These are phyloP conservation scores for Pythium pyrilobum DNA, from an alignment of 352 stramenopile species.

Conservation along the genomic window DNA sequence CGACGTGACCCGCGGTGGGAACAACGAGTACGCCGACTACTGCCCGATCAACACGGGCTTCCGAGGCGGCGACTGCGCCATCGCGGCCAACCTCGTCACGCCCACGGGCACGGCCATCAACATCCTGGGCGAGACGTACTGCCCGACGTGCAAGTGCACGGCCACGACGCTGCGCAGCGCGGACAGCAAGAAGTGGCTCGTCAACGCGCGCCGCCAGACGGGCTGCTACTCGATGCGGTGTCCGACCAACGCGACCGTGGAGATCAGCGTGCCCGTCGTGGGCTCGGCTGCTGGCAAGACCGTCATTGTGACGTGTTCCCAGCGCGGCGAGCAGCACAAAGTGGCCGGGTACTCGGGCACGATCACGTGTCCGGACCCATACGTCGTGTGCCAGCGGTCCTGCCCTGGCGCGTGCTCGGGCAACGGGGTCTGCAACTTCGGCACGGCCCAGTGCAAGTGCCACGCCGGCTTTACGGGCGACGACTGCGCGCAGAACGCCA, in stretches of 20 bases:
- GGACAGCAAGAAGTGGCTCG: constrained; percentile 52
- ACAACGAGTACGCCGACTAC: constrained; percentile 68
- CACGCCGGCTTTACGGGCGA: constrained; percentile 19
- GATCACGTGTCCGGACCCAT: constrained; percentile 62
- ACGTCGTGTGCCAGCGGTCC: constrained; percentile 42
- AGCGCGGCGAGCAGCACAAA: constrained; percentile 28
- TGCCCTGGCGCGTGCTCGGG: constrained; percentile 26
- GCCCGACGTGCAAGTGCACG: constrained; percentile 66
- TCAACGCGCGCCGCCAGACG: constrained; percentile 52
- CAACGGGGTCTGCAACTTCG: constrained; percentile 27
- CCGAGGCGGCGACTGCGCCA: constrained; percentile 57
- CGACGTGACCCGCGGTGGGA: constrained; percentile 40
- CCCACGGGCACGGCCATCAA: constrained; percentile 52
- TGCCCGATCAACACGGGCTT: constrained; percentile 77
- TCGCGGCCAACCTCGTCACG: constrained; percentile 43
- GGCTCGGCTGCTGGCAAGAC: constrained; percentile 9
- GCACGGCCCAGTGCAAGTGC: constrained; percentile 21
- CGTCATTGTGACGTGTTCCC: constrained; percentile 36
- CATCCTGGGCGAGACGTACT: constrained; percentile 75
- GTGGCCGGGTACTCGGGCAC: constrained; percentile 44
- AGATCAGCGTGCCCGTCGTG: constrained; percentile 33
- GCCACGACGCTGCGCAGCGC: constrained; percentile 52
- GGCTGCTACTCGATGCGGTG: constrained; percentile 79
- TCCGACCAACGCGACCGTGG: constrained; percentile 26
- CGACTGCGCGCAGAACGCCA: constrained; percentile 23